phyloP scores from a whole-genome alignment of 768 basidiomycete genomes.

The Pisolithus orientalis region DNA sequence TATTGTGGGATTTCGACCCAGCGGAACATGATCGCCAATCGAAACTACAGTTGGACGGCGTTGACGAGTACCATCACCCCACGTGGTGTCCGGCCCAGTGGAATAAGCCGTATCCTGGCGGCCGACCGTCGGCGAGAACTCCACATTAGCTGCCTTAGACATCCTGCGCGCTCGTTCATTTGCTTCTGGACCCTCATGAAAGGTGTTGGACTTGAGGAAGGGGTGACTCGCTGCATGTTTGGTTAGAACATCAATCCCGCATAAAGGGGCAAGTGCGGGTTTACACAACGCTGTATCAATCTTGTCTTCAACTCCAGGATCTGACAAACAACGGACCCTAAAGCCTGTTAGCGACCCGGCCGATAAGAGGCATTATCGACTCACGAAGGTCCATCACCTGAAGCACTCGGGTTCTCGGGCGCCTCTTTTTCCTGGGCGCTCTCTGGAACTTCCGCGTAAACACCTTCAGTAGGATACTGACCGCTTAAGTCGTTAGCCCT shows the following conservation, averaged over 20 bases:
- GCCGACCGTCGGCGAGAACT: constrained; percentile 40
- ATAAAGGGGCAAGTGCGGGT: not conserved
- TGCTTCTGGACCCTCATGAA: constrained; percentile 2
- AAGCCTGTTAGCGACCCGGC: not conserved
- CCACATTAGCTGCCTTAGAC: constrained; percentile 43
- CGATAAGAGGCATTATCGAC: constrained; percentile 8
- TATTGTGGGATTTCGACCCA: constrained; percentile 11
- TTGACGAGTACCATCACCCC: constrained; percentile 8
- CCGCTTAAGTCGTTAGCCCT: too few relatives aligned
- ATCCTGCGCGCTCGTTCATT: constrained; percentile 12
- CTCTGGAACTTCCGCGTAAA: too few relatives aligned
- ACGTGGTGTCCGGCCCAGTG: not conserved
- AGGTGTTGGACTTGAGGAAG: not conserved
- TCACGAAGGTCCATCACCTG: not conserved
- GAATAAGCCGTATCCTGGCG: constrained; percentile 20
- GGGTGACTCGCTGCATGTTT: constrained; percentile 6
- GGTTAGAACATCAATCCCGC: not conserved
- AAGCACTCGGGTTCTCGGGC: too few relatives aligned
- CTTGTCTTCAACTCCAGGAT: not conserved
- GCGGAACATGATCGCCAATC: constrained; percentile 8
- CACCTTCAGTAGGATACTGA: too few relatives aligned
- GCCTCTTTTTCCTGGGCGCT: too few relatives aligned
- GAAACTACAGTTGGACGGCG: constrained; percentile 7
- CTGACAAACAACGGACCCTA: not conserved
- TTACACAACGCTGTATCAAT: not conserved